Base-by-base conservation (phyloP, 768 basidiomycete genomes). In the Collybia nuda region DNA sequence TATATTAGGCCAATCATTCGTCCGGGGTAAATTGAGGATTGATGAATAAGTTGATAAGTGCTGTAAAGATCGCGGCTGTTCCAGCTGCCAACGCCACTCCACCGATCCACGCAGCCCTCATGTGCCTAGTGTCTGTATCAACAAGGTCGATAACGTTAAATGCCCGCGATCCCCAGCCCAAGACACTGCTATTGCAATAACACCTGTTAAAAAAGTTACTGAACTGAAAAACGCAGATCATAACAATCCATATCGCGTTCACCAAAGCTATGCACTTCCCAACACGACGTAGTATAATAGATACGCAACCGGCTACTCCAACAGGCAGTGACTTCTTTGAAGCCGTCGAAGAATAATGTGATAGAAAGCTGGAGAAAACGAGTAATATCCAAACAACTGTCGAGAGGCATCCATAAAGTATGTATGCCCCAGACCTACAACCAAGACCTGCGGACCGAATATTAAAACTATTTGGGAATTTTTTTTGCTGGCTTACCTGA, bases 51-150 rank as follows among this genome's bases (percentile, higher is more conserved):
- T 62, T 64, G 1, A 73, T 60, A 47, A 59, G 57, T 1, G 58
- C 55, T 0, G 68, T 56, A 24, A 67, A 72, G 23, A 62, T 19
- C 0, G 42, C 9, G 2, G 64, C 66, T 48, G 47, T 58, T 1
- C 44, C 43, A 28, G 60, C 51, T 2, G 66, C 64, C 2, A 76
- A 57, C 7, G 49, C 55, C 0, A 71, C 62, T 1, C 65, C 75
- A 0, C 72, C 70, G 40, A 67, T 63, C 74, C 75, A 76, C 11
- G 68, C 68, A 0, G 9, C 24, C 32, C 50, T 62, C 58, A 68
- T 67, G 38, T 48, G 26, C 6, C 35, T 21, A 6, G 70, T 19
- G 37, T 72, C 72, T 4, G 40, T 47, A 1, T 5, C 0, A 2
- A 44, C 39, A 2, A 59, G 39, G 1, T 28, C 15, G 5, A 76